These are phyloP conservation scores for Calvatia gigantea DNA, from an alignment of 768 basidiomycete species.

Conservation along the genomic window DNA sequence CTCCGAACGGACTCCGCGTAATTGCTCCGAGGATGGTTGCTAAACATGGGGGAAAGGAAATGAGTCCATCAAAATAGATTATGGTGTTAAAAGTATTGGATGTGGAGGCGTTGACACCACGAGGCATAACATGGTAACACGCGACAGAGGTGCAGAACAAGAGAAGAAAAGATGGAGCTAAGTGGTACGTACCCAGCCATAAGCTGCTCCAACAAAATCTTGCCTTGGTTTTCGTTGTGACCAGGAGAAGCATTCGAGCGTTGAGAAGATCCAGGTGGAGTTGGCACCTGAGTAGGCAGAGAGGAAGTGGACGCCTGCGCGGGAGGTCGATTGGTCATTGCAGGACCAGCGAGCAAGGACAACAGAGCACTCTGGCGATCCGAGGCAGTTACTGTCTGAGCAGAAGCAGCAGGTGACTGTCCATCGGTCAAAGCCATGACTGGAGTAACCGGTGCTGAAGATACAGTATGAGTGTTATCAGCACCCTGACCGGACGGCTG, in stretches of 20 bases:
- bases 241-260: constrained; percentile 54
- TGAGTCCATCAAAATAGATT: constrained; percentile 16
- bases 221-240: constrained; percentile 58
- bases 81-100: constrained; percentile 33
- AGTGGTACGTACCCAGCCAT: constrained; percentile 66
- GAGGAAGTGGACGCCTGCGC: constrained; percentile 13
- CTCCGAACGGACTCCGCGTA: constrained; percentile 46
- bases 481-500: constrained; percentile 15
- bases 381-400: constrained; percentile 38
- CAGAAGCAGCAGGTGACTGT: constrained; percentile 37
- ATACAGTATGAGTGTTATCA: constrained; percentile 27
- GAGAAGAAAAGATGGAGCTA: constrained; percentile 10
- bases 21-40: constrained; percentile 21
- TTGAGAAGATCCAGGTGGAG: constrained; percentile 61
- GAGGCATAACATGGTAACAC: constrained; percentile 20
- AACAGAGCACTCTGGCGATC: constrained; percentile 78
- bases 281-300: constrained; percentile 48
- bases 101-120: constrained; percentile 2
- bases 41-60: constrained; percentile 5
- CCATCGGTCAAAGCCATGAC: constrained; percentile 46
- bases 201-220: constrained; percentile 74
- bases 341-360: constrained; percentile 57
- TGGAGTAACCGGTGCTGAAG: constrained; percentile 32
- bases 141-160: constrained; percentile 18
- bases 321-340: constrained; percentile 14